Base-by-base conservation (phyloP, 208 protist species). In the Trypanosoma boissoni region DNA sequence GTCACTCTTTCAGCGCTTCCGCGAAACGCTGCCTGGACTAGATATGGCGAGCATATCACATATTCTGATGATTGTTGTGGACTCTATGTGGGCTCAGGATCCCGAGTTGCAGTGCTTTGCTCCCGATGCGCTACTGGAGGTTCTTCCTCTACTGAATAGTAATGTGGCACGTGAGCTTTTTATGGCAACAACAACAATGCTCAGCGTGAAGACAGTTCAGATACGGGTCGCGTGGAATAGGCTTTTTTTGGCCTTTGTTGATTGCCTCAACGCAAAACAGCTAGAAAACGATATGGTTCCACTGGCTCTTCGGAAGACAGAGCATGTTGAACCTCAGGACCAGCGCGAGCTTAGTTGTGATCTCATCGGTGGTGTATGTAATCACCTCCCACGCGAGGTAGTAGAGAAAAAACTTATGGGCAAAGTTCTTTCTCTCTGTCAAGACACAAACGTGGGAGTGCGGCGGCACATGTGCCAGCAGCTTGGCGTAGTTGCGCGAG, bases 401-500 rank as follows among this genome's bases (percentile, higher is more conserved):
- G 74, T 91, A 8, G 76, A 92, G 45, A 42, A 68, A 27, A 61
- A 82, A n/a, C 53, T 96, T 10, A 56, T 96, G 34, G 72, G 78
- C 18, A 82, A 85, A 20, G 86, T 85, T 0, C 41, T 88, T n/a
- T 84, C 91, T 7, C 72, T 96, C 0, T 96, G 91, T 60, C 88
- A 95, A 55, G 91, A 96, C 67, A 96, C 88, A 3, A 92, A 96
- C 55, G 82, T 86, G 23, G 80, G 79, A 16, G 91, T 96, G 21
- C 71, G 91, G 16, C 72, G 79, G 56, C 58, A 78, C 56, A 94
- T 96, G 76, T 95, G 88, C 48, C 69, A 84, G 53, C 88, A 94
- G 59, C 62, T 96, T 10, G 78, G 84, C 41, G 77, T 67, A n/a
- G 78, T 96, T 49, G 85, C 87, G 1, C 83, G 80, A 29, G 48